Percentiles rank a stretch among this genome's conserved stretches.
phyloP scores from a whole-genome alignment of 2,329 filamentous ascomycete genomes.

The Aspergillus tanneri region DNA sequence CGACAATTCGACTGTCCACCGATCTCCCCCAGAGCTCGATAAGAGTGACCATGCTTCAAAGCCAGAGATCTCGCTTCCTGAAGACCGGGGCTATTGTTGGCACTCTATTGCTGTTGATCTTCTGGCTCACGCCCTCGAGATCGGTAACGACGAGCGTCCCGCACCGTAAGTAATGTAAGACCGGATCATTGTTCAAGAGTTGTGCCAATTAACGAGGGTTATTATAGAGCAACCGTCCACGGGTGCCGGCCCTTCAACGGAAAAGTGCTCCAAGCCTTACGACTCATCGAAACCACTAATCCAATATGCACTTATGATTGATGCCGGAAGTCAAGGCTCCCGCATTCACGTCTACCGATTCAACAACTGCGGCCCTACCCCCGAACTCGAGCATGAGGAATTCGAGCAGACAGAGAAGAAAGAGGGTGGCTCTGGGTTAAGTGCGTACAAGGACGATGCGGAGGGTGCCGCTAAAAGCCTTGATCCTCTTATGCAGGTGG shows the following conservation, averaged over 20 bases:
- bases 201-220: slow-evolving; percentile 4
- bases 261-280: slow-evolving; percentile 77
- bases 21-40: slow-evolving; percentile 38
- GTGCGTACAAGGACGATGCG: slow-evolving; percentile 81
- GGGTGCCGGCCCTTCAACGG: slow-evolving; percentile 54
- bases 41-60: slow-evolving; percentile 60
- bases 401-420: slow-evolving; percentile 92
- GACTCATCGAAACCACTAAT: slow-evolving; percentile 89
- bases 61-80: slow-evolving; percentile 59
- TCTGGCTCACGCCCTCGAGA: slow-evolving; percentile 51
- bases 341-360: slow-evolving; percentile 98
- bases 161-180: slow-evolving; percentile 22
- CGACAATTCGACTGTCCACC: slow-evolving; percentile 43
- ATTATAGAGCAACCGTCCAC: slow-evolving; percentile 26
- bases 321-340: slow-evolving; percentile 95
- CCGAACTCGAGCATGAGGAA: slow-evolving; percentile 86
- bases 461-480: slow-evolving; percentile 85
- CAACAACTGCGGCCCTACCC: slow-evolving; percentile 96
- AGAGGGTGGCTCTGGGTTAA: slow-evolving; percentile 74
- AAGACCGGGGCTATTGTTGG: slow-evolving; percentile 62
- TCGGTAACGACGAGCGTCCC: slow-evolving; percentile 24
- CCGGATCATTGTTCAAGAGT: neutral
- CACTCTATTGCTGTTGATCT: slow-evolving; percentile 58
- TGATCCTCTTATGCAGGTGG: slow-evolving; percentile 82
- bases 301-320: slow-evolving; percentile 98